Conservation (phyloP, 352 stramenopile species). For the Pythium aquatile region DNA sequence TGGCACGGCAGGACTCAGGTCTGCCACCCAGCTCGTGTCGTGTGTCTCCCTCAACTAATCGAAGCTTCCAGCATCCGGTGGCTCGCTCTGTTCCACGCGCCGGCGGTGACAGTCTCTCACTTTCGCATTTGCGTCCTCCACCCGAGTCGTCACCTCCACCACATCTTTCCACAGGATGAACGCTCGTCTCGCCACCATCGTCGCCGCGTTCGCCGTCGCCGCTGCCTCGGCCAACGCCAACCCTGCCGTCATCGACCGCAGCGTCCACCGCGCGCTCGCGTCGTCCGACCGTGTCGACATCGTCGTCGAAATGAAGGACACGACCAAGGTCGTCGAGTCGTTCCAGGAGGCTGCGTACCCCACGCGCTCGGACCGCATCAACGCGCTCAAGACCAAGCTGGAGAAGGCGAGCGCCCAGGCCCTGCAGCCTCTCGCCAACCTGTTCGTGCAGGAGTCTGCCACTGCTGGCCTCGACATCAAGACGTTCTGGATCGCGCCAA, state of each 20-base stretch:
- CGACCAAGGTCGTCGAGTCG: conserved; percentile 2
- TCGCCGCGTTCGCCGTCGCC: conserved; percentile 10
- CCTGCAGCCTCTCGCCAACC: conserved; percentile 1
- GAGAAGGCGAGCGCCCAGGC: conserved; percentile 6
- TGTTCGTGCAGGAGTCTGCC: conserved; percentile 7
- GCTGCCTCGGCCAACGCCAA: neutral
- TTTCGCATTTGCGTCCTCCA: neutral
- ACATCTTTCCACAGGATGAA: neutral
- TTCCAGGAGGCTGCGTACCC: conserved; percentile 14
- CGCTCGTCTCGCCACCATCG: conserved; percentile 1
- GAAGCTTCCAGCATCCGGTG: neutral
- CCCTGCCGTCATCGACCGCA: conserved; percentile 9
- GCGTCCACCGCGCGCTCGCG: conserved; percentile 10
- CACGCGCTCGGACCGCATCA: conserved; percentile 16
- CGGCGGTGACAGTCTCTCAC: neutral
- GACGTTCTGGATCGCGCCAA: conserved; percentile 32
- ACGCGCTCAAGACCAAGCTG: conserved; percentile 18
- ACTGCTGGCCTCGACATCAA: conserved; percentile 7
- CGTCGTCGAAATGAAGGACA: conserved; percentile 9
- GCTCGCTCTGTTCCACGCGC: neutral
- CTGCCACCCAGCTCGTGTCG: neutral
- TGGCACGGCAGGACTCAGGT: neutral
- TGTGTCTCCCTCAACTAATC: neutral
- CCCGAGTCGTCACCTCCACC: neutral
- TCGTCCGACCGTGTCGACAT: conserved; percentile 2